phyloP scores from a whole-genome alignment of 2,329 filamentous ascomycete genomes.

The Xylariaceae sp. region DNA sequence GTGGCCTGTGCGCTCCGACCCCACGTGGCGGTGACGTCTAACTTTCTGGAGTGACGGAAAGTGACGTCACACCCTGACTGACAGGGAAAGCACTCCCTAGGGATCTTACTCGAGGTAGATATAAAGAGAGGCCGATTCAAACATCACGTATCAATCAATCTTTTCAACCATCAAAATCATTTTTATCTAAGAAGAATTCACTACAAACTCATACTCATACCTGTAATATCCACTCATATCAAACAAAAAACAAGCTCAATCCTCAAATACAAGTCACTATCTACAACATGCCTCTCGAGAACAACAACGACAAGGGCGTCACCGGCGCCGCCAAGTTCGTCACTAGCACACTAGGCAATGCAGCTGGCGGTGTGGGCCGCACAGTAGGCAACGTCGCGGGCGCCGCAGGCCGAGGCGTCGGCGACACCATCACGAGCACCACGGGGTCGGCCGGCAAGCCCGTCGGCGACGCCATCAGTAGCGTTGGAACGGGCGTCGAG shows the following conservation, averaged over 20 bases:
- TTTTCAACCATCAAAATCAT: too few species aligned
- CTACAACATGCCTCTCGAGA: slow-evolving; percentile 40
- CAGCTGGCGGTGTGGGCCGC: slow-evolving; percentile 40
- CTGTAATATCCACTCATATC: background rate
- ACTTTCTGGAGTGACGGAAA: background rate
- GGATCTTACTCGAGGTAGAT: too few species aligned
- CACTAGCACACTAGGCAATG: slow-evolving; percentile 43
- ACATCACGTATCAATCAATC: too few species aligned
- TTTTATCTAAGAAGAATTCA: too few species aligned
- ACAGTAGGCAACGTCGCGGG: slow-evolving; percentile 46
- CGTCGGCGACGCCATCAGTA: slow-evolving; percentile 54
- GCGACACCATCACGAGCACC: slow-evolving; percentile 53
- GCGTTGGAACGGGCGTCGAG: slow-evolving; percentile 52
- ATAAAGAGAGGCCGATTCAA: too few species aligned
- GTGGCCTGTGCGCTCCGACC: too few species aligned
- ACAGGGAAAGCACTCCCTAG: too few species aligned
- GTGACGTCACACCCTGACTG: slow-evolving; percentile 19
- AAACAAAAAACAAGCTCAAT: slow-evolving; percentile 5
- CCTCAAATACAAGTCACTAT: background rate
- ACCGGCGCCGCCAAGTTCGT: slow-evolving; percentile 46
- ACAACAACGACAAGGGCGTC: slow-evolving; percentile 38
- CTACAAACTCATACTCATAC: too few species aligned
- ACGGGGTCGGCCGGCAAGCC: slow-evolving; percentile 54
- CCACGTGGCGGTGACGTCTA: slow-evolving; percentile 14
- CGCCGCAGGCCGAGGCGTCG: slow-evolving; percentile 52